Conservation (phyloP, 495 filamentous ascomycete species). For the Penicillium paradoxum region DNA sequence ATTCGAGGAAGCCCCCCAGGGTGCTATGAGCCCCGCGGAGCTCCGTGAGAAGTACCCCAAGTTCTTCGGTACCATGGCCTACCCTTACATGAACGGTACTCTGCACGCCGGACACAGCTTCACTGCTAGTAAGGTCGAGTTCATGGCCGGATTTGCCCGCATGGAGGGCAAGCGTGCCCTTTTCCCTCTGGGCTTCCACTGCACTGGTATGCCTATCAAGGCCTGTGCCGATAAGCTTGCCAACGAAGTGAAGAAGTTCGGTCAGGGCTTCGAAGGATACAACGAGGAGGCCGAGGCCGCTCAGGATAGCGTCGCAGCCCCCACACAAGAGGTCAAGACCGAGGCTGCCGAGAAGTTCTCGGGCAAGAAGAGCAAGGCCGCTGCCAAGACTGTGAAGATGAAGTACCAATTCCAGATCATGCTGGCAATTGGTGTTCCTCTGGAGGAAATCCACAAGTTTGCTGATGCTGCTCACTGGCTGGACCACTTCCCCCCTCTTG, state of each 20-base stretch:
- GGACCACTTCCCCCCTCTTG: constrained; percentile 78
- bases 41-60: constrained; percentile 80
- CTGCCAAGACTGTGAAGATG: constrained; percentile 82
- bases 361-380: constrained; percentile 91
- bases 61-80: constrained; percentile 91
- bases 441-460: constrained; percentile 85
- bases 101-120: constrained; percentile 91
- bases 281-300: constrained; percentile 53
- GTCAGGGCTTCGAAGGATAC: constrained; percentile 76
- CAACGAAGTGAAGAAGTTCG: constrained; percentile 86
- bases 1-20: constrained; percentile 64
- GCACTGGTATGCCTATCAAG: constrained; percentile 97
- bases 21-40: constrained; percentile 62
- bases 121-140: constrained; percentile 86
- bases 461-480: constrained; percentile 86
- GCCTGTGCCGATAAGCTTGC: constrained; percentile 92
- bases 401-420: constrained; percentile 91
- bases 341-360: constrained; percentile 81
- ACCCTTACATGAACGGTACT: constrained; percentile 95
- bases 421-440: constrained; percentile 76
- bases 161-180: constrained; percentile 86
- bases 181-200: constrained; percentile 92
- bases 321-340: constrained; percentile 58
- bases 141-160: constrained; percentile 71
- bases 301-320: constrained; percentile 31